Conservation (phyloP, 1,139 yeast genomes). For the Zygosaccharomyces sapae region DNA sequence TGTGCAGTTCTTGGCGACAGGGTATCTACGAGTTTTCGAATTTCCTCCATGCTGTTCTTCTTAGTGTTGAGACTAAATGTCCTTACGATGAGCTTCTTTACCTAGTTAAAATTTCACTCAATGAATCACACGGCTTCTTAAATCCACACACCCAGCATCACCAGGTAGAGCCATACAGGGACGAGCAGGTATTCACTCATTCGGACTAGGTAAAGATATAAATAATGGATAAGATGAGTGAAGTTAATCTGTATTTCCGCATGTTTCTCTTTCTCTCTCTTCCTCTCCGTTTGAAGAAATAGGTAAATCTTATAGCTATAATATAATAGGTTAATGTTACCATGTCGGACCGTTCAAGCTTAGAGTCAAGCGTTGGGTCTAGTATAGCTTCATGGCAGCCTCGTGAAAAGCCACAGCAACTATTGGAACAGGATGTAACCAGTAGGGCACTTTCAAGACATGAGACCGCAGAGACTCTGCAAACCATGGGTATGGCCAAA, state of each 20-base stretch:
- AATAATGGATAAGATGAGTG: too few species aligned
- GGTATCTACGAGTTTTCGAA: constrained; percentile 20
- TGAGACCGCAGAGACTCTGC: constrained; percentile 67
- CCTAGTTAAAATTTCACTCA: not conserved
- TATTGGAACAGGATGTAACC: constrained; percentile 16
- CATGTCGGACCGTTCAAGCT: not conserved
- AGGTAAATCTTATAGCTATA: too few species aligned
- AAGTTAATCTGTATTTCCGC: too few species aligned
- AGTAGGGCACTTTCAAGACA: constrained; percentile 45
- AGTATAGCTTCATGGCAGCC: not conserved
- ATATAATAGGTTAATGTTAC: too few species aligned
- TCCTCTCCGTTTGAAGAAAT: too few species aligned
- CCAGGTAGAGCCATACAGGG: not conserved
- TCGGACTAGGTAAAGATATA: not conserved
- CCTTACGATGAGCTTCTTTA: constrained; percentile 1
- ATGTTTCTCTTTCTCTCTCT: too few species aligned
- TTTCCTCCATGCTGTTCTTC: constrained; percentile 6
- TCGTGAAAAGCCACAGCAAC: constrained; percentile 3
- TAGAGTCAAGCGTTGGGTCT: not conserved
- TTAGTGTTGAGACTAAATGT: not conserved
- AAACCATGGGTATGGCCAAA: constrained; percentile 55
- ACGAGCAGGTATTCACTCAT: not conserved
- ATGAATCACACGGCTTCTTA: constrained; percentile 4
- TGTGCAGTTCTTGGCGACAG: constrained; percentile 27
- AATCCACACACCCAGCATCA: constrained; percentile 5